Evolutionary conservation across 1,284 basidiomycete species (phyloP), one percentile per base, ranked within the genome.

Genomic region (Cryptococcus sp.): DNA sequence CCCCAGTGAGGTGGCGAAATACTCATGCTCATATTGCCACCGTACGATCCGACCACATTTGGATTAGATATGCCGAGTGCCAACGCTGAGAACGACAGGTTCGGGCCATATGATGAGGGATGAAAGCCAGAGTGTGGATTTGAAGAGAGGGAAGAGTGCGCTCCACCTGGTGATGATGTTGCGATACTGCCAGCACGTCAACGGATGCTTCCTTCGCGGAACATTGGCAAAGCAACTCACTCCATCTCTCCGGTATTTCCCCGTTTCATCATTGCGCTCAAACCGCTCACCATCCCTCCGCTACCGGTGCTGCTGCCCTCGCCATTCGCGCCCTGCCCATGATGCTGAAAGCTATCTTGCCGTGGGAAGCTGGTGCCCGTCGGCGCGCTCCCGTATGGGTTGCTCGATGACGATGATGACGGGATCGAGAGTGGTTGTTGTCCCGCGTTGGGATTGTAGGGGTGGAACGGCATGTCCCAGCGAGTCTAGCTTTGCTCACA

Each of bases 1-100:
- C 56, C 65, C 75, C 75, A 77, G 43, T 70, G 67, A 4, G 75
- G 75, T 3, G 75, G 75, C 3, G 71, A 73, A 19, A 77, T 71
- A 53, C 69, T 72, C 73, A 77, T 77, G 16, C 69, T 73, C 62
- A 76, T 66, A 43, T 52, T 58, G n/a, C 53, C 55, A 38, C 56
- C 48, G 46, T 68, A 70, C 3, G 72, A 69, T 0, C 66, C 64
- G 10, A 65, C 63, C 4, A 66, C 61, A 48, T 55, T 56, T 41
- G 67, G 62, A 4, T 63, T 64, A 6, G 63, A 59, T 1, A 66
- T 67, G 27, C 72, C 72, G 5, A 72, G 58, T 1, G 69, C 69
- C 6, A 69, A 57, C 1, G 70, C 71, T 20, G 68, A 61, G 58
- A 73, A 70, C 5, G 64, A 58, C 5, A 71, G 52, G 5, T 69